Conservation (phyloP, 768 basidiomycete genomes). For the Phlebiopsis flavidoalba region DNA sequence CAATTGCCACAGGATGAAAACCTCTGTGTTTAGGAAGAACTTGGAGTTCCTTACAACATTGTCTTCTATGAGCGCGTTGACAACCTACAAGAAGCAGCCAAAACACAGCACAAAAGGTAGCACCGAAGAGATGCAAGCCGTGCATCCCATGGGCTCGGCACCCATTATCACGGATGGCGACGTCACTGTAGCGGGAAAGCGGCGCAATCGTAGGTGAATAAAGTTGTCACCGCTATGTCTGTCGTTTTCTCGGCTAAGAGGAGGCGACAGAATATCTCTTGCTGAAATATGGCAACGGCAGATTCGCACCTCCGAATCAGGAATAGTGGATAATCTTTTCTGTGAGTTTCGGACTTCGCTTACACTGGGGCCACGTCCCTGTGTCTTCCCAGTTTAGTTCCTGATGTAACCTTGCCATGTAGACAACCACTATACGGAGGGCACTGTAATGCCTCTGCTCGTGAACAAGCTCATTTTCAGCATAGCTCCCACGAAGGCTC, state of each 20-base stretch:
- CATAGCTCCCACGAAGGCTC: conserved; percentile 25
- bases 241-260: background rate
- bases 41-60: conserved; percentile 34
- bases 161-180: conserved; percentile 35
- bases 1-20: background rate
- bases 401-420: background rate
- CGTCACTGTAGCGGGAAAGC: conserved; percentile 33
- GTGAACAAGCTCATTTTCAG: conserved; percentile 27
- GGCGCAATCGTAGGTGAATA: conserved; percentile 30
- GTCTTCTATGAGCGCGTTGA: conserved; percentile 27
- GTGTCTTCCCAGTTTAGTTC: background rate
- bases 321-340: conserved; percentile 24
- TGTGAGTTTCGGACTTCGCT: conserved; percentile 17
- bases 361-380: background rate
- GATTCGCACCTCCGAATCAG: conserved; percentile 18
- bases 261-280: conserved; percentile 30
- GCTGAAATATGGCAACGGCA: conserved; percentile 27
- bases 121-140: conserved; percentile 27
- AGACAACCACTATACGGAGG: conserved; percentile 31
- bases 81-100: no score
- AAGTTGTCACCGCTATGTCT: background rate
- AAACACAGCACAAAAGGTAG: no score
- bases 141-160: conserved; percentile 32
- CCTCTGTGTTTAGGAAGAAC: conserved; percentile 40
- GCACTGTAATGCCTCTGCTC: conserved; percentile 30